A percentile compares a stretch with the other conserved stretches of the same genome.
phyloP scores from a whole-genome alignment of 1,284 basidiomycete species.

The Grifola frondosa region DNA sequence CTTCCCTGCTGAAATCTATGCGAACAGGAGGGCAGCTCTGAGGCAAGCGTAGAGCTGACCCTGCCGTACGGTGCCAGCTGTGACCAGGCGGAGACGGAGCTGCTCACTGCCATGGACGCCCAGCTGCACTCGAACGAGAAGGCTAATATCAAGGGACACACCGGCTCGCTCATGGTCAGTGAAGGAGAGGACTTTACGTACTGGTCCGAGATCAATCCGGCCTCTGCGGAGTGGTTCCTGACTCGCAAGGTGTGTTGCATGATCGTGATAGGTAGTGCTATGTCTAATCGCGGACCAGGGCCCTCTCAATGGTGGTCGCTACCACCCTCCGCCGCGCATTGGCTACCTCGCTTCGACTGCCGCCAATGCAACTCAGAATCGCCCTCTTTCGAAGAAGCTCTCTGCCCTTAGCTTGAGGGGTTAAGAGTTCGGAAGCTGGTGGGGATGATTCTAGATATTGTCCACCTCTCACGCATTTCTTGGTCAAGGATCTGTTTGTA shows the following conservation, averaged over 20 bases:
- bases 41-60: slow-evolving; percentile 3
- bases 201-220: slow-evolving; percentile 12
- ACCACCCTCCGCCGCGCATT: background rate
- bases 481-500: no score
- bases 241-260: background rate
- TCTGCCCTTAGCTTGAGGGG: no score
- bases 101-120: slow-evolving; percentile 8
- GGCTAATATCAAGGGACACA: slow-evolving; percentile 7
- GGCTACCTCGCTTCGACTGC: background rate
- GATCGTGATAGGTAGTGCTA: background rate
- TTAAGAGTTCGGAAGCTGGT: no score
- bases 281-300: background rate
- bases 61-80: slow-evolving; percentile 6
- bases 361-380: background rate
- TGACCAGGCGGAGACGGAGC: slow-evolving; percentile 11
- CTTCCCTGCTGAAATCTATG: background rate
- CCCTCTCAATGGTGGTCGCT: background rate
- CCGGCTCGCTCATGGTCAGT: slow-evolving; percentile 2
- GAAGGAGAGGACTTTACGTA: background rate
- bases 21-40: slow-evolving; percentile 6
- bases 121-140: slow-evolving; percentile 2
- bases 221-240: slow-evolving; percentile 7
- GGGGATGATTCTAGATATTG: no score
- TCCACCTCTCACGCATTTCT: no score
- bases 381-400: no score